A percentile compares a stretch with the other conserved stretches of the same genome.
Evolutionary conservation across 768 basidiomycete genomes (phyloP).

Genomic region (Tulasnella sp.): DNA sequence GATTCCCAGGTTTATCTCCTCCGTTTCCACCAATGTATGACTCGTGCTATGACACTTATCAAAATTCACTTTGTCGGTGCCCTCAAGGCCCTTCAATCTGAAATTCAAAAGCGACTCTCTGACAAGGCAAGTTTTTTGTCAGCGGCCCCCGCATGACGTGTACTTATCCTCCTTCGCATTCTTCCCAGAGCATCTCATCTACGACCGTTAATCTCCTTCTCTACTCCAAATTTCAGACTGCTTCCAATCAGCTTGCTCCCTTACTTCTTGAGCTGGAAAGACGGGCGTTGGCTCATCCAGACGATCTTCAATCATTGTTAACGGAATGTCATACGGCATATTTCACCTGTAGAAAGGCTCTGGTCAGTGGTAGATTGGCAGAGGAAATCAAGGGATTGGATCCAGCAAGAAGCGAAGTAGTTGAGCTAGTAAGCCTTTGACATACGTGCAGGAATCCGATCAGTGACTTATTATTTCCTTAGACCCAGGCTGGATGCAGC

Average conservation of each 20-base stretch:
- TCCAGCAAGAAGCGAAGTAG: conserved; percentile 65
- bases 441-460: not conserved
- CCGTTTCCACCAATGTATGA: conserved; percentile 96
- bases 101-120: conserved; percentile 57
- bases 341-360: conserved; percentile 53
- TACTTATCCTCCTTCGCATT: not conserved
- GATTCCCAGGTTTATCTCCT: conserved; percentile 93
- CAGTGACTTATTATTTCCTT: not conserved
- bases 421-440: conserved; percentile 55
- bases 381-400: conserved; percentile 78
- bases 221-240: conserved; percentile 73
- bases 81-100: conserved; percentile 60
- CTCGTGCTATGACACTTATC: conserved; percentile 93
- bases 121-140: conserved; percentile 46
- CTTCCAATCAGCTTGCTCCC: conserved; percentile 58
- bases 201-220: conserved; percentile 75
- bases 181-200: conserved; percentile 51
- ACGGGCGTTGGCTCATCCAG: conserved; percentile 58
- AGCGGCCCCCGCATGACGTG: not conserved
- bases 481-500: conserved; percentile 86
- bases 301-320: conserved; percentile 70
- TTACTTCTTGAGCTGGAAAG: conserved; percentile 78
- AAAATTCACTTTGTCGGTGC: conserved; percentile 92
- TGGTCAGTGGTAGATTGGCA: conserved; percentile 59
- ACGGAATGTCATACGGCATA: conserved; percentile 82